Base-by-base conservation (phyloP, 441 rosid species). In the Dalechampia spathulata region DNA sequence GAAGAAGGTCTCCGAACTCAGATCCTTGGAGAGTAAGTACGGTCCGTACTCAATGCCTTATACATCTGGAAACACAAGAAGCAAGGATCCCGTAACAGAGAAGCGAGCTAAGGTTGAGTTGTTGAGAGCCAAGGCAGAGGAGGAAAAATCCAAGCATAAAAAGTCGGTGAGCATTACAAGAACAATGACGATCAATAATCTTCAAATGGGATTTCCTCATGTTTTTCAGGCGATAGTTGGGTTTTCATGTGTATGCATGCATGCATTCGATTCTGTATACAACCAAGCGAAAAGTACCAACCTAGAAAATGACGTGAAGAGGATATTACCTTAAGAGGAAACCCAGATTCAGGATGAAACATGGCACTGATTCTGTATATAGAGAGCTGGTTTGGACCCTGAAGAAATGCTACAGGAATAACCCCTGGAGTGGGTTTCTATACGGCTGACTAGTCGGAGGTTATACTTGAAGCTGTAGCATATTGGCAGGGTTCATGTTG, bases 221-320 rank as follows among this genome's bases (percentile, higher is more conserved):
- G 87, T 88, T 49, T 86, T 92, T 62, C 95, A 92, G 60, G 95
- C 98, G 2, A 77, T 88, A 60, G 95, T 30, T 4, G 96, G 96
- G 40, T 86, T 92, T 59, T 92, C 98, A 14, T 86, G 95, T 47
- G 95, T 92, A 42, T 92, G 95, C 47, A 92, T 77, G 87, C 88
- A 83, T 36, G 87, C 91, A 0, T 91, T 81, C 3, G 98, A 91
- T 74, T 79, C 82, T 14, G 83, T 88, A 15, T 81, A 78, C 79
- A 86, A 72, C 63, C 82, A 79, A 72, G 90, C 81, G 48, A 84
- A 86, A 74, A 64, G 66, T 38, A 58, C 59, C 2, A 61, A 70
- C 28, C 72, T 68, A 44, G 87, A 76, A 59, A 73, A 81, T 53
- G 85, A 79, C 7, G 61, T 67, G 65, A 79, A 79, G 78, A 73